Base-by-base conservation (phyloP, 306 rosid species). In the Trichosanthes truncata region DNA sequence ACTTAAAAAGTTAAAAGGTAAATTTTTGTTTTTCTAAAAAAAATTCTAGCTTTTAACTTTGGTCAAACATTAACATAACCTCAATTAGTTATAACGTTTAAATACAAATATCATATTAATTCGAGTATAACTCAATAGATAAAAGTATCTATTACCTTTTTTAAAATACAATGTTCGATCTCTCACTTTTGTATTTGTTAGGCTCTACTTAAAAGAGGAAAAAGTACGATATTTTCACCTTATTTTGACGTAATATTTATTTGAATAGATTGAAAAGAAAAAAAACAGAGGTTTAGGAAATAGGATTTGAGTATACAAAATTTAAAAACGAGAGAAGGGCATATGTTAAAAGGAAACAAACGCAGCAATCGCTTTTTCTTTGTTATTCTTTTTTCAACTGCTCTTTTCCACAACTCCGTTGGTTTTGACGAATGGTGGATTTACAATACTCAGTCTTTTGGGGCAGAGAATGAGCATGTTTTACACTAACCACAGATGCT, bases 401-500 rank as follows among this genome's bases (percentile, higher is more conserved):
- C n/a, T 69, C n/a, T 46, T 72, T 73, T 73, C 41, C 78, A 29
- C 26, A 74, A 49, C 78, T 49, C 59, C 78, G 41, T 74, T 49
- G 78, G 78, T 49, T 20, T 43, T 43, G 53, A 21, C 8, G 53
- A 69, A 41, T 21, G n/a, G 75, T 63, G 71, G 71, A 63, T 15
- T 63, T 63, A 59, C 66, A 23, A 65, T 17, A 66, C 73, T 36
- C 75, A 8, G 21, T 67, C 12, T 25, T 38, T 12, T 15, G 60
- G 59, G 78, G 60, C 43, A 73, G 59, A 23, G 78, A 26, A 48
- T 46, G 40, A 23, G 78, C 59, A 73, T 48, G 78, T 49, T 73
- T 21, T 29, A 46, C 35, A 53, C 29, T 57, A 48, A 48, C 53
- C 69, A 46, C 66, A 56, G 49, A 80, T 69, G 82, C 81, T 87